Evolutionary conservation across 176 grass and related monocot species (phyloP), one percentile per base, ranked within the genome.

Genomic region (Aegilops longissima): DNA sequence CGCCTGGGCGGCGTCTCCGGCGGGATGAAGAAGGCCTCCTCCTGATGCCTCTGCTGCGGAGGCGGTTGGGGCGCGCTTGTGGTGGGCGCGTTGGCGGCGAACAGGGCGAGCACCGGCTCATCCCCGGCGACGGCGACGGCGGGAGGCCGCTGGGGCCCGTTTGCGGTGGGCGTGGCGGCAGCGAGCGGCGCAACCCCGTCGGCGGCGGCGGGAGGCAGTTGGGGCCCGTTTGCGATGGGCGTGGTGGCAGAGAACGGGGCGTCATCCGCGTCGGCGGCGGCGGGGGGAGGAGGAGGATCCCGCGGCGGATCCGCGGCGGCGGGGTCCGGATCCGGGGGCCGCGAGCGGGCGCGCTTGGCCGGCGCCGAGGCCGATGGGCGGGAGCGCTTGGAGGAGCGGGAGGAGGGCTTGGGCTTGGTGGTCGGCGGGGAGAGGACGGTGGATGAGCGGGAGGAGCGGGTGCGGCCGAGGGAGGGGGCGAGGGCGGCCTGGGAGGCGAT

Each of bases 401-500:
- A 47, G 63, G 4, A 47, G 63, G 4, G 38, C 13, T 30, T 18
- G 63, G 67, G 70, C 52, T 4, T n/a, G 10, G 21, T 40, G 20
- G 47, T 54, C 13, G 65, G 39, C 1, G 6, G 12, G 86, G 21
- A 12, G 77, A 5, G 12, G 79, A 1, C 21, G 34, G 25, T 2
- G 42, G 42, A 8, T 51, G 85, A 35, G 42, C 49, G 77, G 31
- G 82, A 81, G 25, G 93, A 95, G 76, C 97, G 92, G 49, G 97
- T 99, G 80, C 97, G 93, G 61, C 97, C 97, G 12, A 91, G 90
- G 58, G 80, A 80, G 38, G 88, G 5, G 68, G 70, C 76, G 23
- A 94, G 87, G 12, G 86, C 61, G 72, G 94, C 89, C 84, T 96
- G 94, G 35, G 92, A 89, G 73, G 84, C 87, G 71, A 98, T 86